Conservation (phyloP, 768 basidiomycete genomes). For the Chiua virens region DNA sequence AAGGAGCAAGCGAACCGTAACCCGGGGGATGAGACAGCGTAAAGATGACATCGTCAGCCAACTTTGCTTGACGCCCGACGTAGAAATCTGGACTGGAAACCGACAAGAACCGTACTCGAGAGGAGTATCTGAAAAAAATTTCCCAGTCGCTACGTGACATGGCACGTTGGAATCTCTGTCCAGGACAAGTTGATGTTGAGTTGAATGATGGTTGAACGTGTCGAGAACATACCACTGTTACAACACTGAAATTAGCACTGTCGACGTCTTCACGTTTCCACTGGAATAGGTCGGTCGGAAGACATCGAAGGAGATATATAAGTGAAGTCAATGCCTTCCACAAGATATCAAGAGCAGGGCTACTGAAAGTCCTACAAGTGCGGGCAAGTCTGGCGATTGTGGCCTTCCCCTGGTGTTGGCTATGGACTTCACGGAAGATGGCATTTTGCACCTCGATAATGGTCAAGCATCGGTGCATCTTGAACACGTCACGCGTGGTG, state of each 20-base stretch:
- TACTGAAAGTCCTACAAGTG: conserved; percentile 24
- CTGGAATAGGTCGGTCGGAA: conserved; percentile 30
- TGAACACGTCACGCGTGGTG: background rate
- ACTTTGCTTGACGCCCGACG: background rate
- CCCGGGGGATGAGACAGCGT: conserved; percentile 25
- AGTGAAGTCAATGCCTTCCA: conserved; percentile 24
- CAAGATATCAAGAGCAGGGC: conserved; percentile 23
- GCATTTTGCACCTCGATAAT: conserved; percentile 27
- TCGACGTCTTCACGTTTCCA: conserved; percentile 21
- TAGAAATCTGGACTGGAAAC: background rate
- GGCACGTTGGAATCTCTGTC: conserved; percentile 23
- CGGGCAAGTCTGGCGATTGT: conserved; percentile 25
- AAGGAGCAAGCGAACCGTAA: conserved; percentile 20
- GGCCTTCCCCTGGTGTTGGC: background rate
- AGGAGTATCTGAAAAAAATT: conserved; percentile 27
- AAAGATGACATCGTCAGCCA: conserved; percentile 24
- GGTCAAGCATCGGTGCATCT: conserved; percentile 26
- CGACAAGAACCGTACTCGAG: conserved; percentile 18
- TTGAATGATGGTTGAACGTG: background rate
- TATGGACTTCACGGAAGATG: conserved; percentile 21
- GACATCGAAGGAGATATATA: conserved; percentile 20
- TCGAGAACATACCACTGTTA: conserved; percentile 13
- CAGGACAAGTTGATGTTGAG: conserved; percentile 7
- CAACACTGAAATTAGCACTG: no score
- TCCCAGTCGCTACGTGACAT: conserved; percentile 30